Conservation (phyloP, 306 rosid genomes). For the Elaeagnus macrophylla region DNA sequence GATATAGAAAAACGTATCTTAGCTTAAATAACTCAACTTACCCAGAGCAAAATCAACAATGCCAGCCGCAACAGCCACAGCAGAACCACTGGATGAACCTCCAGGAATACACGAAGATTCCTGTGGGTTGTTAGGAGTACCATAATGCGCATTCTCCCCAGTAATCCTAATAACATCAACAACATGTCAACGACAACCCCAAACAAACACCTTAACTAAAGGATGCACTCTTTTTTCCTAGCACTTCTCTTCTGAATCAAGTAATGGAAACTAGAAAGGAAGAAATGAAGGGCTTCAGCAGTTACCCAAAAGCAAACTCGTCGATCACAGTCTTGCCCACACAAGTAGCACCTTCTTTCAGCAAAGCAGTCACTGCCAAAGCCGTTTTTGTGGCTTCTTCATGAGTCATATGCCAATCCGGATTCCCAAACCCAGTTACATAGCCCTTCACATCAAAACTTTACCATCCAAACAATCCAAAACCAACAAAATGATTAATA, state of each 20-base stretch:
- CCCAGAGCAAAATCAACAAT: slow-evolving; percentile 71
- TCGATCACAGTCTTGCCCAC: slow-evolving; percentile 69
- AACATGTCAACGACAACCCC: slow-evolving; percentile 1
- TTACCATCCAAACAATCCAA: slow-evolving; percentile 11
- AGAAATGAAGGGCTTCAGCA: background rate
- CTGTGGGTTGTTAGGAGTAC: slow-evolving; percentile 59
- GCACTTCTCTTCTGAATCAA: background rate
- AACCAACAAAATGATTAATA: background rate
- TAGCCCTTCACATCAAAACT: slow-evolving; percentile 60
- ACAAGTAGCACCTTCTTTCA: slow-evolving; percentile 56
- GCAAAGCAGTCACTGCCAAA: slow-evolving; percentile 38
- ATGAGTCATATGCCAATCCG: slow-evolving; percentile 61
- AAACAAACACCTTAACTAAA: slow-evolving; percentile 5
- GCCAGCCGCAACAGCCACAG: slow-evolving; percentile 67
- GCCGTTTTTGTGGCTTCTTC: slow-evolving; percentile 48
- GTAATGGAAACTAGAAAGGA: background rate
- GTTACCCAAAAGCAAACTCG: slow-evolving; percentile 59
- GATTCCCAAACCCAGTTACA: slow-evolving; percentile 71
- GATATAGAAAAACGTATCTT: background rate
- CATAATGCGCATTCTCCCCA: slow-evolving; percentile 59
- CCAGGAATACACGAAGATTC: slow-evolving; percentile 46
- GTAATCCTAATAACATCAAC: slow-evolving; percentile 29
- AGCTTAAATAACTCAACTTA: slow-evolving; percentile 14
- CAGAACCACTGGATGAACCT: slow-evolving; percentile 70
- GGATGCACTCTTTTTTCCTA: background rate